Evolutionary conservation across 1,139 yeast genomes (phyloP).

Genomic region (Scheffersomyces lignicola): DNA sequence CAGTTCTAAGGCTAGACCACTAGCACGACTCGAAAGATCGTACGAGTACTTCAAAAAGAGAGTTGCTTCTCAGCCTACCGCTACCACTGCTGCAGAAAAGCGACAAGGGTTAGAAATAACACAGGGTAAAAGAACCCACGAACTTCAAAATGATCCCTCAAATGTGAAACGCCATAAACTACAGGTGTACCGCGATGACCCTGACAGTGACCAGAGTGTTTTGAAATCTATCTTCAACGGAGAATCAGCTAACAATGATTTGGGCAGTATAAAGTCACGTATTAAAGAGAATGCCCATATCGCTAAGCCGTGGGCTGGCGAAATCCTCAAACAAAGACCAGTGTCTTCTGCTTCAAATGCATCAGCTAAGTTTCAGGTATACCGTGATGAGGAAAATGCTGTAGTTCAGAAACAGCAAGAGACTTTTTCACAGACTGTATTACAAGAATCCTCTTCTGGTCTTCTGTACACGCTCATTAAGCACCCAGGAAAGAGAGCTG

Average conservation of each 20-base stretch:
- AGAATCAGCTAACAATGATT: constrained; percentile 19
- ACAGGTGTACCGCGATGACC: constrained; percentile 30
- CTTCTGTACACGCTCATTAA: constrained; percentile 43
- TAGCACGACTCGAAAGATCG: constrained; percentile 50
- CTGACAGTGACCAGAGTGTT: constrained; percentile 24
- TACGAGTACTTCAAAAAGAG: constrained; percentile 43
- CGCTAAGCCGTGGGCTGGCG: constrained; percentile 71
- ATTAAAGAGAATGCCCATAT: constrained; percentile 64
- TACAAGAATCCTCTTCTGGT: background rate
- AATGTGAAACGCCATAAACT: constrained; percentile 26
- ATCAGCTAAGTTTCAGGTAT: constrained; percentile 18
- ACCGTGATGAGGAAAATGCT: constrained; percentile 12
- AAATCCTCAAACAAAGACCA: constrained; percentile 44
- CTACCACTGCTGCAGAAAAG: background rate
- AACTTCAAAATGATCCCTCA: background rate
- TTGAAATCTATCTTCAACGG: constrained; percentile 31
- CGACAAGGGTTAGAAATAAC: constrained; percentile 10
- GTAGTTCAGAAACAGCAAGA: constrained; percentile 12
- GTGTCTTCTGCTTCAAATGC: constrained; percentile 1
- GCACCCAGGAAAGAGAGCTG: constrained; percentile 61
- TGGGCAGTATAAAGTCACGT: constrained; percentile 53
- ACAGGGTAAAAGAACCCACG: background rate
- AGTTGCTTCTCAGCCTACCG: background rate
- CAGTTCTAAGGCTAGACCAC: constrained; percentile 62
- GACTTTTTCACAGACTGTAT: constrained; percentile 2